Percentiles rank a stretch among this genome's conserved stretches.
phyloP scores from a whole-genome alignment of 345 rosid species.

The Camelina neglecta region DNA sequence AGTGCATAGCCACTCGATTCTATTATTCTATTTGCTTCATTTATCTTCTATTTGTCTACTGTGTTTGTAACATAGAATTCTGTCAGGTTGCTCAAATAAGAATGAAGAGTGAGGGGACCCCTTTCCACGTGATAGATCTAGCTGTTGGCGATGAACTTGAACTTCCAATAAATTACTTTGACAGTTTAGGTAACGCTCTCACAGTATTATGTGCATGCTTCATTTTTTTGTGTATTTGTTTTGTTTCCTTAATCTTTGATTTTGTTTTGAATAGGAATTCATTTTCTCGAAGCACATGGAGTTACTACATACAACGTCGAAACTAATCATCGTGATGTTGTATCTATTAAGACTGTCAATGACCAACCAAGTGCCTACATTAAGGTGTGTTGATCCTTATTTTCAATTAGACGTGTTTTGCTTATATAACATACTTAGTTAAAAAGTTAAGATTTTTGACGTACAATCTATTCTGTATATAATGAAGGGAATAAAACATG shows the following conservation, averaged over 20 bases:
- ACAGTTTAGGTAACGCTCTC: conserved; percentile 62
- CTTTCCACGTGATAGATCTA: conserved; percentile 58
- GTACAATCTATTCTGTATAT: not conserved
- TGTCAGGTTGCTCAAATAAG: conserved; percentile 89
- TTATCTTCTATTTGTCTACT: conserved; percentile 10
- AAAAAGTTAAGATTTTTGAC: not conserved
- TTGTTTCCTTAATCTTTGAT: conserved; percentile 3
- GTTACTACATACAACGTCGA: conserved; percentile 57
- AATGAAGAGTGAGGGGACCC: conserved; percentile 55
- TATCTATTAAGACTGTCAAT: conserved; percentile 51
- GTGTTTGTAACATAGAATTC: conserved; percentile 30
- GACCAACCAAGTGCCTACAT: conserved; percentile 55
- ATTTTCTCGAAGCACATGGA: conserved; percentile 76
- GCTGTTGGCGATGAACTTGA: conserved; percentile 78
- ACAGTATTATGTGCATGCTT: conserved; percentile 15
- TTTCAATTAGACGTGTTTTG: conserved; percentile 10
- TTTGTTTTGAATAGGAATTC: conserved; percentile 61
- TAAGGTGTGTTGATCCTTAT: conserved; percentile 58
- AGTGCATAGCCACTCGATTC: conserved; percentile 13
- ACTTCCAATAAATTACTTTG: conserved; percentile 71
- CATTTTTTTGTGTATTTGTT: conserved; percentile 24
- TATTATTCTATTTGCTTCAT: conserved; percentile 7
- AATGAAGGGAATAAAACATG: conserved; percentile 68
- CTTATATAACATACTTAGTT: not conserved
- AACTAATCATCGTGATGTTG: conserved; percentile 75